Evolutionary conservation across 2,329 filamentous ascomycete species (phyloP), one percentile per base, ranked within the genome.

Genomic region (Lachnellula subtilissima): DNA sequence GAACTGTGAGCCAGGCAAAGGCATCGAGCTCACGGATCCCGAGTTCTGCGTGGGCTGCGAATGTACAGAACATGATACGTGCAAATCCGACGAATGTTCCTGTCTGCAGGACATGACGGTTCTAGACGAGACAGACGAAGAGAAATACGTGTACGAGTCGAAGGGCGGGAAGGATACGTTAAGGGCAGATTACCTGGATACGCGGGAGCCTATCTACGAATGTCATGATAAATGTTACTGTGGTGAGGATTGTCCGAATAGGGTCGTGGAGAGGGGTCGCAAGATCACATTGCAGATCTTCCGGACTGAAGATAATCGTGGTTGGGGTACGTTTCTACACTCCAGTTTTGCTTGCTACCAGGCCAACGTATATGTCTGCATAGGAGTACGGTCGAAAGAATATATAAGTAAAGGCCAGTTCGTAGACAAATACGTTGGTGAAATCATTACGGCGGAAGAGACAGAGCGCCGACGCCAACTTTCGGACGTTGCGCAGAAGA

Each of bases 381-480:
- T 53, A 84, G 82, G 86, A 35, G 81, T 95, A 0, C 79, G 83
- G 7, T 86, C 84, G 57, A 79, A 79, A 4, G 76, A 85, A 2
- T 75, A 83, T 19, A 80, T 95, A 2, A 79, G 80, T 53, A 77
- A 79, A 60, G 90, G 90, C 2, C 87, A 92, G 62, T 94, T 91
- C 64, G 83, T 95, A 42, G 90, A 93, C 67, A 82, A 81, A 7
- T 95, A 94, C 66, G 78, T 91, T 7, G 89, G 90, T 12, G 85
- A 88, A 68, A 76, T 88, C 55, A 84, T 89, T 63, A 85, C 83
- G 1, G 75, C 78, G 0, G 64, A 70, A 2, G 84, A 92, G 71
- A 88, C 89, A 0, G 78, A 85, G 15, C 74, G 76, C 1, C 84
- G 90, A 2, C 85, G 89, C 6, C 73, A 75, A 1, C 72, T 75